These are phyloP conservation scores for Fomitopsis pinicola DNA, from an alignment of 1,284 basidiomycete species.

Conservation along the genomic window DNA sequence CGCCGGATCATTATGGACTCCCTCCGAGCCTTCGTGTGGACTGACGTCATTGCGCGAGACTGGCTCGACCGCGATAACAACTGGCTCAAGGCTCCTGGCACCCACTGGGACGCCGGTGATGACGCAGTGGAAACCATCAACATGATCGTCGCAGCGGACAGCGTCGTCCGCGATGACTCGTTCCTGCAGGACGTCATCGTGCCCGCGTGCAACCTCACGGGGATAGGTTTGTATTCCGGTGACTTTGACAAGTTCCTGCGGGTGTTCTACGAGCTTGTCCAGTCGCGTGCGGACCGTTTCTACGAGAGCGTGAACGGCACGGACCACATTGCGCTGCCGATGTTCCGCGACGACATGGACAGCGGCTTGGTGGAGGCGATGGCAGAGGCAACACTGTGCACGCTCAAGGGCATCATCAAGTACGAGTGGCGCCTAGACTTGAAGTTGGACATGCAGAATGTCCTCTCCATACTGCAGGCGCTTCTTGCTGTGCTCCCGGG, in stretches of 20 bases:
- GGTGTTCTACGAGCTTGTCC: neutral
- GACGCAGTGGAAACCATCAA: neutral
- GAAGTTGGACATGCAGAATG: neutral
- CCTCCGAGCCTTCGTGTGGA: too few species aligned
- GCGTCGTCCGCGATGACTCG: neutral
- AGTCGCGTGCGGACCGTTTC: too few species aligned
- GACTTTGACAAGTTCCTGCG: neutral
- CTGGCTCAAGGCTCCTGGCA: neutral
- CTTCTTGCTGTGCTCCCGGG: neutral
- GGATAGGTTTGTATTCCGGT: too few species aligned
- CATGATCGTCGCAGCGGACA: neutral
- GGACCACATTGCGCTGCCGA: neutral
- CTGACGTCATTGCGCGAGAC: too few species aligned
- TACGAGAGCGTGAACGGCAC: too few species aligned
- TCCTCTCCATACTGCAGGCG: neutral
- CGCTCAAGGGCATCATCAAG: neutral
- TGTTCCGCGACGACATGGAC: neutral
- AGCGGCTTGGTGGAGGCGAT: neutral
- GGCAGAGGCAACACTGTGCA: neutral
- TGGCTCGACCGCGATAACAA: neutral
- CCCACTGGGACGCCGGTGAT: too few species aligned
- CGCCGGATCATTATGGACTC: too few species aligned
- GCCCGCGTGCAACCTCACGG: too few species aligned
- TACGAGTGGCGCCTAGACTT: neutral
- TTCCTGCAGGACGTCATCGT: neutral